Evolutionary conservation across 106 monocot species (phyloP), one percentile per base, ranked within the genome.

Genomic region (Allium cepa): DNA sequence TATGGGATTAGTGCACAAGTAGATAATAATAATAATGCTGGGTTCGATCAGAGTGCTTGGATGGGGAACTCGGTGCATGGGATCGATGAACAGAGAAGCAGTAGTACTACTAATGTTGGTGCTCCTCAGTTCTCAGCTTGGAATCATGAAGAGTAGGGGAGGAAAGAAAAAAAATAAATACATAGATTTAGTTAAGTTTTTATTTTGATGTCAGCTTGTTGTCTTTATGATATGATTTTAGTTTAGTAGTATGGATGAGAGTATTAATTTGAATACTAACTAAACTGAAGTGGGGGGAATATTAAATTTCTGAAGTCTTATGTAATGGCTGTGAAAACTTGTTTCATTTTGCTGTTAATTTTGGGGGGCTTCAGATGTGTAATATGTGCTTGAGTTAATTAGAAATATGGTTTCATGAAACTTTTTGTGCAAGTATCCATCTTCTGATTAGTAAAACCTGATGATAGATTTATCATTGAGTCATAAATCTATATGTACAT

Each of bases 121-220:
- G 77, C 73, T 67, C 74, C 86, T 7, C 56, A 81, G 7, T 93
- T 93, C 83, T 71, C 77, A 0, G 84, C 84, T n/a, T 93, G 88
- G 93, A 89, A 93, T 53, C 86, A 93, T 74, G 75, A 83, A 11
- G 83, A 10, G 18, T 46, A 46, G 46, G 49, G 10, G 47, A 18
- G 65, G 63, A 47, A 27, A 47, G 63, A 7, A 52, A 16, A 71
- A 57, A 50, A 22, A 47, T 15, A 58, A 11, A 66, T 62, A 64
- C 49, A 64, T 67, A 67, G 67, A 50, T 52, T 52, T 48, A 52
- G 51, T 52, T 26, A 46, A 22, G 52, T 51, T 67, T 51, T 52
- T 67, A 27, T 51, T 67, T 53, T 53, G 48, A 47, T 66, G 63
- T 50, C 66, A 66, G 10, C 10, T 59, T 77, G 3, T 48, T 57